Percentiles rank a stretch among this genome's conserved stretches.
These are phyloP conservation scores for Adansonia madagascariensis DNA, from an alignment of 441 rosid genomes.

Conservation along the genomic window DNA sequence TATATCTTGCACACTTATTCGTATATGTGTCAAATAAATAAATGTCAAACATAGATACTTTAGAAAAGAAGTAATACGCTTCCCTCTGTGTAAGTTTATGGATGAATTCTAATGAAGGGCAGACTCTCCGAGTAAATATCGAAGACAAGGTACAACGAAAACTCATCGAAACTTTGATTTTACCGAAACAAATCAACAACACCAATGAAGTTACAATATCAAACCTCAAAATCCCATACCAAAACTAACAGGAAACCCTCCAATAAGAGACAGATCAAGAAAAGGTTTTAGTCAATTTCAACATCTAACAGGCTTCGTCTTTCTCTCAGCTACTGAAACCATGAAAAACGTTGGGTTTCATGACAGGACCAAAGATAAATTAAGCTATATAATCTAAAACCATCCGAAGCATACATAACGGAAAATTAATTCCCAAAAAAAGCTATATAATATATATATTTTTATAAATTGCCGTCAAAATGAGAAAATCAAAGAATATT, in stretches of 20 bases:
- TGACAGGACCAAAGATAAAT: background rate
- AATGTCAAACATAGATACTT: no score
- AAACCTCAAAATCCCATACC: conserved; percentile 2
- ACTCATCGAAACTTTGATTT: background rate
- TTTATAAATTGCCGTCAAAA: background rate
- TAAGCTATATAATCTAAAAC: background rate
- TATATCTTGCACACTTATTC: no score
- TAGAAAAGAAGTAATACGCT: background rate
- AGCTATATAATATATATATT: background rate
- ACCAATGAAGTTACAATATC: background rate
- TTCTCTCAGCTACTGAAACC: background rate
- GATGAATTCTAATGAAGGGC: background rate
- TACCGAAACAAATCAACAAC: background rate
- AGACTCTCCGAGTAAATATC: background rate
- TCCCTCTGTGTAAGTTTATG: background rate
- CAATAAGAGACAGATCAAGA: background rate
- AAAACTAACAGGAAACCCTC: background rate
- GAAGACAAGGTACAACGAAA: background rate
- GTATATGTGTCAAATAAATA: no score
- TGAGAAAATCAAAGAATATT: background rate
- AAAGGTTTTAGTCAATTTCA: background rate
- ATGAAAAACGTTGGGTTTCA: background rate
- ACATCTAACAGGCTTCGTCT: background rate
- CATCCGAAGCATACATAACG: background rate
- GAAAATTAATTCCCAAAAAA: background rate